Base-by-base conservation (phyloP, 2,329 filamentous ascomycete species). In the Penicillium sp. region DNA sequence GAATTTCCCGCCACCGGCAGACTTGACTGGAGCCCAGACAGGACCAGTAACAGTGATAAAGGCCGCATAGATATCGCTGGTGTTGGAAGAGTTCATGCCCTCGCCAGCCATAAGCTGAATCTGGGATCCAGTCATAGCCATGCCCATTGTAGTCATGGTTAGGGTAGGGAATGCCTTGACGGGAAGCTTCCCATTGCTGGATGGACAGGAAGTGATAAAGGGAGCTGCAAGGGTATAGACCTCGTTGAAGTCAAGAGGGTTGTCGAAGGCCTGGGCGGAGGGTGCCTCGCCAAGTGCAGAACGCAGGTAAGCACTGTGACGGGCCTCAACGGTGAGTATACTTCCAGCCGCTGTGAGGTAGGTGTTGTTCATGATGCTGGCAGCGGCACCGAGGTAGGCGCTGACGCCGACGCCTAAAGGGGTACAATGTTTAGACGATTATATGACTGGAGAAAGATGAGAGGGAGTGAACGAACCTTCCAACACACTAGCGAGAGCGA, bases 141-240 rank as follows among this genome's bases (percentile, higher is more conserved):
- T 37, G 5, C 51, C 53, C 9, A 23, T 52, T 6, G 55, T 36
- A 26, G 9, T 52, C 50, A 61, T 52, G 2, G 66, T 59, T 3
- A 87, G 73, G 11, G 67, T 57, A 5, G 84, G 83, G 73, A 87
- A 87, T 0, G 83, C 81, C 72, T 80, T 84, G 66, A 89, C 80
- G 2, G 85, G 84, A 1, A 88, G 76, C 1, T 73, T 60, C 0
- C 78, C 72, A 67, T 87, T 87, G 61, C 71, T 75, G 6, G 73
- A 58, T 1, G 86, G 84, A 70, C 85, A 88, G 2, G 73, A 70
- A 4, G 70, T 76, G 68, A 89, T 86, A 72, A 88, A 88, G 51
- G 77, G 75, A 0, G 84, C 78, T 0, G 86, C 86, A n/a, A 89
- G 79, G 3, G 85, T 85, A 77, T 80, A 87, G 44, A 89, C 84